Conservation (phyloP, 805 yeast genomes). For the Metschnikowia picachoensis region DNA sequence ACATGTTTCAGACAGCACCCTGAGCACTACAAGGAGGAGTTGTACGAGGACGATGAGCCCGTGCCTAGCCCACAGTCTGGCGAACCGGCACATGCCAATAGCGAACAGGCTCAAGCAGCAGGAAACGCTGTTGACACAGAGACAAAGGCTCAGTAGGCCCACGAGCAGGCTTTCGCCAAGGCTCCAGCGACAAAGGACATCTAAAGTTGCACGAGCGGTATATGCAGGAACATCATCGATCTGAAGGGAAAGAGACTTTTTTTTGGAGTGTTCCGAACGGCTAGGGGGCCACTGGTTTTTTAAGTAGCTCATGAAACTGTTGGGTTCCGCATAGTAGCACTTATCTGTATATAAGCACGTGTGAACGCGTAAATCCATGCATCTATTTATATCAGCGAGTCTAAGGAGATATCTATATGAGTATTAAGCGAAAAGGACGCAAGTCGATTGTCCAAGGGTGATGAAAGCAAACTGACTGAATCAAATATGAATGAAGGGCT, state of each 20-base stretch:
- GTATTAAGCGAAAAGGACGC: no score
- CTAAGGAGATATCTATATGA: no score
- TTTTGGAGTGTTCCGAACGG: no score
- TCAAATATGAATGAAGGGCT: no score
- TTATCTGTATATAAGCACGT: no score
- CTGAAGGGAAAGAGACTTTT: no score
- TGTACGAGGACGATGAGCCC: constrained; percentile 62
- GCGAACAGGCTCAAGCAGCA: background rate
- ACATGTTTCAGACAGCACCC: constrained; percentile 90
- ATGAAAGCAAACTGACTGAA: no score
- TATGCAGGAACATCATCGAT: no score
- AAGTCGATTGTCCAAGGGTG: no score
- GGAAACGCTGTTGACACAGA: background rate
- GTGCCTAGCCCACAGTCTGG: background rate
- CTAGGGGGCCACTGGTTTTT: no score
- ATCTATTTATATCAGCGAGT: background rate
- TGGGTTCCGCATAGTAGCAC: no score
- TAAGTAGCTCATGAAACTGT: background rate
- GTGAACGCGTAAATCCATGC: no score
- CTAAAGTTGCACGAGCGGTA: constrained; percentile 5
- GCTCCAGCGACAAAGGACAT: constrained; percentile 12
- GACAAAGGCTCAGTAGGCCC: background rate
- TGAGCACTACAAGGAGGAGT: constrained; percentile 88
- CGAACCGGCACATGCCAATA: background rate
- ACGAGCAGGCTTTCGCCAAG: background rate